phyloP scores from a whole-genome alignment of 129 eudicot species.

The Lonicera japonica region DNA sequence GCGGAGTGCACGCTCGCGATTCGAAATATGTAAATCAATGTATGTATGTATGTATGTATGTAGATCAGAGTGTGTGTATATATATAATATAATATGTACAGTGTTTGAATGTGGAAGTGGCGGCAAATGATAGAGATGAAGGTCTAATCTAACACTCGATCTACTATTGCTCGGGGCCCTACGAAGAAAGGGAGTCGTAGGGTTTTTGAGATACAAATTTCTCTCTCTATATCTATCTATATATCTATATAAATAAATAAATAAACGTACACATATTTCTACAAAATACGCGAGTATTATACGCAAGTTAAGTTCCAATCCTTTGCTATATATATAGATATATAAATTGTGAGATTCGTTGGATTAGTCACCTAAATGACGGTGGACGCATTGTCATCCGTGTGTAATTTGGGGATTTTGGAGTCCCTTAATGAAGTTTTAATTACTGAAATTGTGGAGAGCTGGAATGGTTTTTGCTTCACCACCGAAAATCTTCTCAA shows the following conservation, averaged over 20 bases:
- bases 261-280: too few relatives aligned
- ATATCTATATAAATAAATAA: too few relatives aligned
- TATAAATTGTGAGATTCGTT: too few relatives aligned
- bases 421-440: conserved; percentile 45
- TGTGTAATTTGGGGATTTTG: conserved; percentile 42
- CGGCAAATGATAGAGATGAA: not conserved
- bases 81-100: too few relatives aligned
- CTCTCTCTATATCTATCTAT: too few relatives aligned
- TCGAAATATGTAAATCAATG: too few relatives aligned
- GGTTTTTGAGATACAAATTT: conserved; percentile 22
- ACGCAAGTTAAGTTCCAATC: not conserved
- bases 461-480: conserved; percentile 66
- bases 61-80: too few relatives aligned
- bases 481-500: conserved; percentile 26
- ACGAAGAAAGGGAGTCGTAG: not conserved
- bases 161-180: too few relatives aligned
- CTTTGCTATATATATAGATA: too few relatives aligned
- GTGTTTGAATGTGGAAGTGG: conserved; percentile 4
- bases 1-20: too few relatives aligned
- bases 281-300: not conserved
- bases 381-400: conserved; percentile 35
- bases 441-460: conserved; percentile 41
- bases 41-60: too few relatives aligned
- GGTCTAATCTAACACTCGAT: not conserved
- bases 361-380: conserved; percentile 19